Evolutionary conservation across 306 rosid genomes (phyloP).

Genomic region (Argentina anserina): DNA sequence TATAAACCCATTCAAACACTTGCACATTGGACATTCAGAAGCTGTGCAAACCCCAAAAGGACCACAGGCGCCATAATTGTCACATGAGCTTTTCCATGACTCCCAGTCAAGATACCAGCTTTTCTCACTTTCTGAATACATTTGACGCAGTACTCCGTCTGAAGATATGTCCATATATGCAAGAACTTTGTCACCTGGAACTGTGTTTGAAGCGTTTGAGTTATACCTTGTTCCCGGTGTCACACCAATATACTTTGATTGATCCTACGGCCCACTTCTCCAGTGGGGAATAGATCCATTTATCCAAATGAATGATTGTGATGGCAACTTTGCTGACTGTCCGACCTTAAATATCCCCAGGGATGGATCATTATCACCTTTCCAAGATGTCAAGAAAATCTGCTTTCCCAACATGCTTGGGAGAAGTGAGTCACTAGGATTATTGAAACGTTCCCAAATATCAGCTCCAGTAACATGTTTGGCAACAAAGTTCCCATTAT

Average conservation of each 20-base stretch:
- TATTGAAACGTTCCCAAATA: not conserved
- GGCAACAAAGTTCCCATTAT: not conserved
- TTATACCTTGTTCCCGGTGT: not conserved
- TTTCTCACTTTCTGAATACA: not conserved
- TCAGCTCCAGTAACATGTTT: not conserved
- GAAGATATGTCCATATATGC: not conserved
- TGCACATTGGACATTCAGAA: not conserved
- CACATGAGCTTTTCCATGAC: not conserved
- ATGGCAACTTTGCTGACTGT: not conserved
- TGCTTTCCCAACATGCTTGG: not conserved
- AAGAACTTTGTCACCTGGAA: not conserved
- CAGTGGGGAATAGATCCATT: slow-evolving; percentile 1
- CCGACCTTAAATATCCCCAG: not conserved
- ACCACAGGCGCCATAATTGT: not conserved
- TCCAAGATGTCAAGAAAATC: not conserved
- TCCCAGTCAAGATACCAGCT: not conserved
- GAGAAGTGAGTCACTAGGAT: not conserved
- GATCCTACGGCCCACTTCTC: not conserved
- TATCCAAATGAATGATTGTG: not conserved
- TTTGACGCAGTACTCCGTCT: not conserved
- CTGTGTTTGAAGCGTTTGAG: not conserved
- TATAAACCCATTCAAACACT: not conserved
- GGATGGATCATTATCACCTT: not conserved
- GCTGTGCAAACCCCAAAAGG: not conserved
- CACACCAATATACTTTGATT: not conserved